Evolutionary conservation across 768 basidiomycete genomes (phyloP).

Genomic region (Strobilomyces dryophilus): DNA sequence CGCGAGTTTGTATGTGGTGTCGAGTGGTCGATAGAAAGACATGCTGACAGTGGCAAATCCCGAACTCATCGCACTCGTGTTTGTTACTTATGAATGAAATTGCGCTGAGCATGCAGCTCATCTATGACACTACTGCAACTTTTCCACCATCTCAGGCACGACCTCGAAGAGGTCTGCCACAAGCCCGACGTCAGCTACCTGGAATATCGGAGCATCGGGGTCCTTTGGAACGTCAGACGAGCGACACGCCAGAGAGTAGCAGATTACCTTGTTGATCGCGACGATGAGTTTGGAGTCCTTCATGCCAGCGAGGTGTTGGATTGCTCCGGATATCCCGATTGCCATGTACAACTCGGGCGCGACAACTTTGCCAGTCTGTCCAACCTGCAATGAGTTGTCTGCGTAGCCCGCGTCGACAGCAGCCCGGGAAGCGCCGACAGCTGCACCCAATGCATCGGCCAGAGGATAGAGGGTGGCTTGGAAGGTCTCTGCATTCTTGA

Average conservation of each 20-base stretch:
- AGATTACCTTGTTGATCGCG: slow-evolving; percentile 86
- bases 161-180: slow-evolving; percentile 91
- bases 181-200: slow-evolving; percentile 93
- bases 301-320: slow-evolving; percentile 99
- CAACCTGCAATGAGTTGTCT: slow-evolving; percentile 97
- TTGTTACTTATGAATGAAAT: neutral
- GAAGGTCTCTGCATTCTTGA: slow-evolving; percentile 96
- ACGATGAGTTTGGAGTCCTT: slow-evolving; percentile 99
- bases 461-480: slow-evolving; percentile 80
- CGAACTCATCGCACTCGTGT: too few relatives aligned
- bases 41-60: slow-evolving; percentile 2
- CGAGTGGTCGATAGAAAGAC: slow-evolving; percentile 31
- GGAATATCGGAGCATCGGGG: slow-evolving; percentile 97
- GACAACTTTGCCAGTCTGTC: slow-evolving; percentile 98
- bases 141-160: slow-evolving; percentile 87
- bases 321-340: slow-evolving; percentile 95
- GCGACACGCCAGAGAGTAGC: neutral
- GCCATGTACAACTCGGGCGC: slow-evolving; percentile 97
- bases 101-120: neutral
- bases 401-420: slow-evolving; percentile 98
- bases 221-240: slow-evolving; percentile 51
- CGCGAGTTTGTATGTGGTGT: slow-evolving; percentile 20
- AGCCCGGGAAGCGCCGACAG: slow-evolving; percentile 96
- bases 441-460: slow-evolving; percentile 90
- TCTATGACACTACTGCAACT: slow-evolving; percentile 54